Conservation (phyloP, 2,329 filamentous ascomycete genomes). For the Geosmithia morbida region DNA sequence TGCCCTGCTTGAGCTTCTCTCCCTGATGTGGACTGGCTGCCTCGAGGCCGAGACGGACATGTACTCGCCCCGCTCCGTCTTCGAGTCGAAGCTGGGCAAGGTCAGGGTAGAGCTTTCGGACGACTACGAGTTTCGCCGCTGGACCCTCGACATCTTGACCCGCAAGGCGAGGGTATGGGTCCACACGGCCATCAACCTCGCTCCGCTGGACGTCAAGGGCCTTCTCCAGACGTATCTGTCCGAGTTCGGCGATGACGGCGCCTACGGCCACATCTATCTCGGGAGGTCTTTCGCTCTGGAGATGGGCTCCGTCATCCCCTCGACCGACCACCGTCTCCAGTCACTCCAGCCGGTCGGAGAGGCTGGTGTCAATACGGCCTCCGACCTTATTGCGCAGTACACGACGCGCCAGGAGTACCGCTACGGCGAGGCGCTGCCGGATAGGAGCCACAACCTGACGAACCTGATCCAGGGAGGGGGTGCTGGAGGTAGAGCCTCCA, state of each 20-base stretch:
- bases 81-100: slow-evolving; percentile 61
- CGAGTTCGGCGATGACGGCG: slow-evolving; percentile 81
- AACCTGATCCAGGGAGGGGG: slow-evolving; percentile 37
- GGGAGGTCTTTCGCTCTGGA: slow-evolving; percentile 90
- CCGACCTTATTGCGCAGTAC: slow-evolving; percentile 94
- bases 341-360: slow-evolving; percentile 66
- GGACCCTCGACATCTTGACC: slow-evolving; percentile 66
- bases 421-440: slow-evolving; percentile 62
- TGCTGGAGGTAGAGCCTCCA: slow-evolving; percentile 28
- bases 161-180: slow-evolving; percentile 72
- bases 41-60: slow-evolving; percentile 88
- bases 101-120: slow-evolving; percentile 88
- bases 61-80: slow-evolving; percentile 74
- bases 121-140: slow-evolving; percentile 69
- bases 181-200: slow-evolving; percentile 62
- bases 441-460: slow-evolving; percentile 52
- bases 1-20: slow-evolving; percentile 79
- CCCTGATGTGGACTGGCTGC: slow-evolving; percentile 90
- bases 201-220: slow-evolving; percentile 88
- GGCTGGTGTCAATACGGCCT: slow-evolving; percentile 74
- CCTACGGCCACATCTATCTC: slow-evolving; percentile 81
- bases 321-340: slow-evolving; percentile 70
- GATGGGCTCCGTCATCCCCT: slow-evolving; percentile 75
- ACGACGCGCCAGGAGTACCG: slow-evolving; percentile 93
- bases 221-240: slow-evolving; percentile 92